Base-by-base conservation (phyloP, 495 filamentous ascomycete species). In the Endocarpon pusillum region DNA sequence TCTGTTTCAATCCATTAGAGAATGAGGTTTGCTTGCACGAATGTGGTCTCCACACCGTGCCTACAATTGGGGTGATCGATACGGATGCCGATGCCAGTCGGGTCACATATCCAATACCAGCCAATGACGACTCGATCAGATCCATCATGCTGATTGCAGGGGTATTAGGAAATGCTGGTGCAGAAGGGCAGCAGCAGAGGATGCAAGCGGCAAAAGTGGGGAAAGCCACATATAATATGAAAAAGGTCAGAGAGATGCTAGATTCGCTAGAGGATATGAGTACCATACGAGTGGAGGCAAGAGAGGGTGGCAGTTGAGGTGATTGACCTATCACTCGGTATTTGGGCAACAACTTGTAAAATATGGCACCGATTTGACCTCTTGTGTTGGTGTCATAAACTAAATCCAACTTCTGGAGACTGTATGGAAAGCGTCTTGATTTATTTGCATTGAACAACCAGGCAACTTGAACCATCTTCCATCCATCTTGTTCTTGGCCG, bases 61-160 rank as follows among this genome's bases (percentile, higher is more conserved):
- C 89, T 6, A 99, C 91, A 0, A 84, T 99, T 47, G 89, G 85
- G 14, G 62, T 99, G 26, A 75, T 96, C 33, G 89, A 99, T 60
- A 94, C 89, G 0, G 77, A 99, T 57, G 73, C 79, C 4, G 73
- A 99, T 57, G 83, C 89, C 3, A 83, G 81, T 1, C 83, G 81
- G 64, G 83, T 96, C 20, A 99, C 89, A 4, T 99, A 99, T 54
- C 81, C 82, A 2, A 94, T 99, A 42, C 89, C 89, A 3, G 79
- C 83, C 14, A 99, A 99, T 49, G 89, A 99, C 47, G 89, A 99
- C 55, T 91, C 83, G 71, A 45, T 94, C 43, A 75, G 86, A 14
- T 72, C 75, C 39, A 65, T 82, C 12, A 66, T 74, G 44, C 61
- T 96, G 37, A 84, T 99, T 48, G 79, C 79, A 7, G 81, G 81